Base-by-base conservation (phyloP, 768 basidiomycete genomes). In the Leccinellum albellum region DNA sequence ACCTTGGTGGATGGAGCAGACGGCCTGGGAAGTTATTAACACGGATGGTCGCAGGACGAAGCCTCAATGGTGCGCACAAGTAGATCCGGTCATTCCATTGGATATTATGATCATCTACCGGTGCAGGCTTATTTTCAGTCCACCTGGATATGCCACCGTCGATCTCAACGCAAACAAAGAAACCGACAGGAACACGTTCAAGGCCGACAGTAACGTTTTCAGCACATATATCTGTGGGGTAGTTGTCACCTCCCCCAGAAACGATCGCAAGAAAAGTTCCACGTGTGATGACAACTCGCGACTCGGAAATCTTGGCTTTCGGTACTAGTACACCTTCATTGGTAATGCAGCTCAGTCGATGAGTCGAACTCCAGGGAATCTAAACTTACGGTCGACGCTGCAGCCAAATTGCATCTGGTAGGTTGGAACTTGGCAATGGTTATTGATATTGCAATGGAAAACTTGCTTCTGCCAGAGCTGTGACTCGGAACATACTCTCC, bases 141-240 rank as follows among this genome's bases (percentile, higher is more conserved):
- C 24, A 13, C 4, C 28, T 20, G 17, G 40, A 12, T 31, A 20
- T 31, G 4, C 2, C 24, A 0, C 35, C 28, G 10, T 21, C 12
- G 12, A 23, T 37, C 3, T 54, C 15, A 4, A 57, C 28, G 0
- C 20, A 28, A 12, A 62, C 46, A 40, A 52, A 58, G 20, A 64
- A 56, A 4, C 63, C 64, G 3, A 52, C 26, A 4, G 63, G 64
- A 7, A 59, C 51, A 2, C 45, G 48, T 2, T 14, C 23, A 12
- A 58, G 35, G 52, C 56, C 57, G 23, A 21, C 23, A 9, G 20
- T 3, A 14, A 65, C n/a, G 47, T 56, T 26, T 5, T 53, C 55
- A n/a, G 50, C 57, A 2, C 46, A 64, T 32, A 64, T 50, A 7
- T 32, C 64, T 62, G 17, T 10, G 4, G n/a, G 17, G 21, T 32